Conservation (phyloP, 495 filamentous ascomycete genomes). For the Parachaetomium inaequale region DNA sequence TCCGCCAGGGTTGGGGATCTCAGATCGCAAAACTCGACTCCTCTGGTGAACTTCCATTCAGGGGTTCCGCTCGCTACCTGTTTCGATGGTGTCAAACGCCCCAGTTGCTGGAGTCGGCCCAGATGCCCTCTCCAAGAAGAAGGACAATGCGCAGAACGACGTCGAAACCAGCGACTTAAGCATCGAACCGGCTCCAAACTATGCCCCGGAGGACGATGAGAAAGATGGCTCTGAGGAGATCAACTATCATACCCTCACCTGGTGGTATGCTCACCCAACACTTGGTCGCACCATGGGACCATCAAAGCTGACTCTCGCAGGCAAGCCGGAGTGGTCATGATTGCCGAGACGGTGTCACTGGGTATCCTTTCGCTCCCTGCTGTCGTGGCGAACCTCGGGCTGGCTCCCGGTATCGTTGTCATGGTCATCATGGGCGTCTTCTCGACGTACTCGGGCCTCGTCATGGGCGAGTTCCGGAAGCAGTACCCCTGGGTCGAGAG, state of each 20-base stretch:
- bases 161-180: neutral
- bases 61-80: neutral
- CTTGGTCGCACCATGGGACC: neutral
- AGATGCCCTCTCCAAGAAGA: conserved; percentile 8
- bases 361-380: conserved; percentile 23
- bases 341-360: conserved; percentile 24
- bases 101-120: conserved; percentile 1
- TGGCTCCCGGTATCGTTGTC: conserved; percentile 16
- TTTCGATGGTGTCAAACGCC: conserved; percentile 10
- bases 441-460: conserved; percentile 19
- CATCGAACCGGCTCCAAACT: neutral
- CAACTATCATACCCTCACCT: conserved; percentile 23
- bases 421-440: conserved; percentile 19
- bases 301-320: conserved; percentile 11
- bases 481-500: conserved; percentile 18
- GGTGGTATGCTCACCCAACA: conserved; percentile 18
- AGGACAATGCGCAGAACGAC: neutral
- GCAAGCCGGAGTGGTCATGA: conserved; percentile 24
- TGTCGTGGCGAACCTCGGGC: conserved; percentile 20
- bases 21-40: neutral
- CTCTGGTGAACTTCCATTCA: conserved; percentile 1
- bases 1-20: neutral
- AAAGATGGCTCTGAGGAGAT: conserved; percentile 9
- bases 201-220: neutral
- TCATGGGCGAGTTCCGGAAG: conserved; percentile 25